Base-by-base conservation (phyloP, 768 basidiomycete species). In the Macrolepiota dolichaula region DNA sequence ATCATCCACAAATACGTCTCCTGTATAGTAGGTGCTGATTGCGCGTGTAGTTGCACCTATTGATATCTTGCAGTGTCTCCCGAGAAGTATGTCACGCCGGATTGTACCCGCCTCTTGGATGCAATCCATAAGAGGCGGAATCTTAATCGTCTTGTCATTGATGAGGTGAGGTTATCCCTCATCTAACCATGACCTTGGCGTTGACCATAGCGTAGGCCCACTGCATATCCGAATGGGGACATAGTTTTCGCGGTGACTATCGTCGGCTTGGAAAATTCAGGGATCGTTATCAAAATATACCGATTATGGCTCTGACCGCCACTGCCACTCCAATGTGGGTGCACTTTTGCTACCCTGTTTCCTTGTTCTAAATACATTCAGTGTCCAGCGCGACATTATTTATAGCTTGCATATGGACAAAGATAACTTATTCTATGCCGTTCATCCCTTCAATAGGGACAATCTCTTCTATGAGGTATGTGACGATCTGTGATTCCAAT, bases 151-250 rank as follows among this genome's bases (percentile, higher is more conserved):
- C 76, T 95, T 4, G 89, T 94, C 12, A 81, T 94, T 2, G 92
- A 94, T 59, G 92, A 94, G 81, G 90, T 88, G 61, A 51, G 9
- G 71, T 67, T 24, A 17, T n/a, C 57, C 56, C 25, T 12, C 9
- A 17, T 7, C 50, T 59, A 11, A 36, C 29, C 29, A 38, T 51
- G n/a, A 54, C 57, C 22, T 19, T 10, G 55, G 19, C 22, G 19
- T 25, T 42, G 19, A 50, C 6, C 11, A 9, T 24, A 5, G 15
- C 27, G 49, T 32, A 90, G 89, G 92, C 91, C 1, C 91, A 93
- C 70, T 92, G 92, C 65, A 91, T 93, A 64, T 92, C 91, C 19
- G 91, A 92, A 78, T 93, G 91, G 92, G 91, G 90, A 0, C 90
- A 92, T 51, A 86, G 91, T 66, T 92, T 92, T 69, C 84, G 92